Percentiles rank a stretch among this genome's conserved stretches.
Conservation (phyloP, 2,329 filamentous ascomycete genomes). For the Lomentospora prolificans region DNA sequence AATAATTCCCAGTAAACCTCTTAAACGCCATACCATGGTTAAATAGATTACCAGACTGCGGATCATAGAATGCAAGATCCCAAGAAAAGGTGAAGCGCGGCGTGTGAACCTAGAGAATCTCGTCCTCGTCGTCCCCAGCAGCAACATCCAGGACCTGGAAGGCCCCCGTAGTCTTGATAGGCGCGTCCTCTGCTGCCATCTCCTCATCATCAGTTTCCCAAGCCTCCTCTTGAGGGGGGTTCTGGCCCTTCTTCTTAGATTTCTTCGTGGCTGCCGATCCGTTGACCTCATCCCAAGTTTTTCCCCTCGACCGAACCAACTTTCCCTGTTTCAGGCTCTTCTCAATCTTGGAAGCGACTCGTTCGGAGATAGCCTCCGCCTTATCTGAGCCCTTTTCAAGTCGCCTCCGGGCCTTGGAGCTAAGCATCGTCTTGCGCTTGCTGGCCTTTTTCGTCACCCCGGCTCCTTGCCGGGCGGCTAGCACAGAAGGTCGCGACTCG, state of each 20-base stretch:
- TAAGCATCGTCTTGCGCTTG: conserved; percentile 43
- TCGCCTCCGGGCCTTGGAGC: conserved; percentile 43
- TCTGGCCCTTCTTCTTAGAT: conserved; percentile 12
- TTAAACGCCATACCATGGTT: neutral
- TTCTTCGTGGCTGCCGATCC: conserved; percentile 21
- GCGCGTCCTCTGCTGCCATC: neutral
- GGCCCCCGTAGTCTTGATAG: neutral
- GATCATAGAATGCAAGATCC: neutral
- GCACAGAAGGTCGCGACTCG: conserved; percentile 49
- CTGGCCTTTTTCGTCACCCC: conserved; percentile 62
- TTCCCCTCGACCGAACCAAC: conserved; percentile 37
- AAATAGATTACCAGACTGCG: neutral
- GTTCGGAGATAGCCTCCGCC: conserved; percentile 50
- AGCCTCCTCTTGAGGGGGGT: conserved; percentile 9
- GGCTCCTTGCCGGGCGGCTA: conserved; percentile 55
- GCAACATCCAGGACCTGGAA: neutral
- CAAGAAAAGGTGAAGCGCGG: neutral
- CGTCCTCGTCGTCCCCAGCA: neutral
- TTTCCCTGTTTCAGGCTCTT: conserved; percentile 41
- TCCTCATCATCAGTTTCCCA: conserved; percentile 7
- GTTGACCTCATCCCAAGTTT: conserved; percentile 52
- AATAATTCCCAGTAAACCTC: too few relatives aligned
- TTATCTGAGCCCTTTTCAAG: conserved; percentile 49
- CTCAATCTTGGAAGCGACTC: conserved; percentile 45
- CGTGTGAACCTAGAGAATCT: neutral